A percentile compares a stretch with the other conserved stretches of the same genome.
Conservation (phyloP, 495 filamentous ascomycete species). For the Entonaema liquescens region DNA sequence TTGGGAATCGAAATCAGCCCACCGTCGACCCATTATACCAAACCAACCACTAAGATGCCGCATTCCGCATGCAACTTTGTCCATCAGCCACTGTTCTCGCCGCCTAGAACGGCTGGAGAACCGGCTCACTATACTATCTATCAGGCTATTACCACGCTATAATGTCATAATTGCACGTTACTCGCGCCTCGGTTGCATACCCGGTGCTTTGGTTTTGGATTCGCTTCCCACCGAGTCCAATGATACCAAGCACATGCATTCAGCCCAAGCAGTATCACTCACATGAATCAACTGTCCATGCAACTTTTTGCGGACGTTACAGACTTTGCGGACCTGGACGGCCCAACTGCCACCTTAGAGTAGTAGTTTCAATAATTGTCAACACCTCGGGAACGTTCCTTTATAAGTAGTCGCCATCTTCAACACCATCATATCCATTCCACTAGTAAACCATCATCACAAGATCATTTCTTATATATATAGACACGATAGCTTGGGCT, state of each 20-base stretch:
- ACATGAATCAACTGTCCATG: constrained; percentile 18
- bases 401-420: constrained; percentile 25
- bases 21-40: constrained; percentile 26
- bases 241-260: constrained; percentile 29
- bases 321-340: background rate
- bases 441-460: constrained; percentile 20
- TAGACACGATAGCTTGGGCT: constrained; percentile 15
- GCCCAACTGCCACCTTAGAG: constrained; percentile 27
- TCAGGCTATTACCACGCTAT: constrained; percentile 45
- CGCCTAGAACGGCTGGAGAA: constrained; percentile 12
- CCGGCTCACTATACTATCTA: constrained; percentile 13
- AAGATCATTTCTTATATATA: constrained; percentile 3
- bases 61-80: constrained; percentile 17
- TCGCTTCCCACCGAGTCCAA: constrained; percentile 37
- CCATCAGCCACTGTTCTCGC: constrained; percentile 5
- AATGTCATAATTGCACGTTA: constrained; percentile 42
- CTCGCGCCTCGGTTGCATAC: constrained; percentile 24
- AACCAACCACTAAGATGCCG: constrained; percentile 21
- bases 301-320: constrained; percentile 8
- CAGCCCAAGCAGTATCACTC: constrained; percentile 20
- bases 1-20: constrained; percentile 27
- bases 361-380: constrained; percentile 8
- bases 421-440: constrained; percentile 2
- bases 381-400: background rate
- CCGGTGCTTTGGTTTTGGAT: constrained; percentile 15